Conservation (phyloP, 257 asterid species). For the Plantago ovata region DNA sequence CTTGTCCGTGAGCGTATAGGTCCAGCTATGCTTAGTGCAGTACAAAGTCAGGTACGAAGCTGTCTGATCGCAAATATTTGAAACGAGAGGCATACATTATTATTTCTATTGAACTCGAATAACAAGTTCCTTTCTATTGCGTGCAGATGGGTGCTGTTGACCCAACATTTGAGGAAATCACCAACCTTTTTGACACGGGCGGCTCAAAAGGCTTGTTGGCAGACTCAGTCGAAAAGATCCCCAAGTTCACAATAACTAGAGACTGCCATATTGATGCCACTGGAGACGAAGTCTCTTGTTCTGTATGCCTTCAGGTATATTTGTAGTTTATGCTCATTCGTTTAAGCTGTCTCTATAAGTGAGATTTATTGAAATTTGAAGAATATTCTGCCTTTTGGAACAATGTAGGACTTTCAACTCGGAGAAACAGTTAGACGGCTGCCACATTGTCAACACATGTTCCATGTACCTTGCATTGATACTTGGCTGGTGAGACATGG, state of each 20-base stretch:
- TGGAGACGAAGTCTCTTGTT: constrained; percentile 83
- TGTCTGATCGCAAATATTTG: not conserved
- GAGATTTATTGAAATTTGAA: constrained; percentile 10
- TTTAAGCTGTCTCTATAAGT: no score
- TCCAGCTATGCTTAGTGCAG: constrained; percentile 99
- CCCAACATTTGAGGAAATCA: constrained; percentile 64
- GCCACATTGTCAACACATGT: constrained; percentile 90
- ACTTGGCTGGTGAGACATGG: constrained; percentile 95
- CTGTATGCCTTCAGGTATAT: constrained; percentile 94
- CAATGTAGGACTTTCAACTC: constrained; percentile 69
- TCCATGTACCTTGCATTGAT: constrained; percentile 92
- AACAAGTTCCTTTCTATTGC: constrained; percentile 2
- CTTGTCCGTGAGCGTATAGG: constrained; percentile 98
- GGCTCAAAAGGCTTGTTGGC: constrained; percentile 86
- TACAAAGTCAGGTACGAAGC: constrained; percentile 81
- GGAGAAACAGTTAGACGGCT: constrained; percentile 85
- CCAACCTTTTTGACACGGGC: constrained; percentile 82
- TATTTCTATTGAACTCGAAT: not conserved
- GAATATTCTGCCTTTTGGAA: not conserved
- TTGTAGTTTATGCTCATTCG: not conserved
- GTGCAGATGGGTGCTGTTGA: constrained; percentile 94
- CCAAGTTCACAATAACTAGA: constrained; percentile 56
- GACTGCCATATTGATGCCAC: constrained; percentile 60
- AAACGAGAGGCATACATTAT: not conserved
- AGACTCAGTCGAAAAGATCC: constrained; percentile 85